phyloP scores from a whole-genome alignment of 2,329 filamentous ascomycete genomes.

The Fonsecaea nubica region DNA sequence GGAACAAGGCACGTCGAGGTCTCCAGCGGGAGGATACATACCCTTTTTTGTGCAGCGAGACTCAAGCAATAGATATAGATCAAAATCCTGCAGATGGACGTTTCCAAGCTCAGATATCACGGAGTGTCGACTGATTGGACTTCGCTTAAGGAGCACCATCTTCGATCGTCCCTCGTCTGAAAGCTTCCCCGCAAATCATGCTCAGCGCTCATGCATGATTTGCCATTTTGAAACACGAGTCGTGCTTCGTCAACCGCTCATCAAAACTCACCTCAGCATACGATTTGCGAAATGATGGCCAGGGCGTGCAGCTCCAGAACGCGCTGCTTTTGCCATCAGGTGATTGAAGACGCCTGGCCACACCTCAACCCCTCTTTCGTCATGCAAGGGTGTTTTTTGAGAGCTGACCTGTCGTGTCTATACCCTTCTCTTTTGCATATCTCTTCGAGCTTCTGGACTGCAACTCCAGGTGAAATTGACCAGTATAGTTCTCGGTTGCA shows the following conservation, averaged over 20 bases:
- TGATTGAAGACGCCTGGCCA: neutral
- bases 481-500: neutral
- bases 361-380: constrained; percentile 17
- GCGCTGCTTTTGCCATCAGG: neutral
- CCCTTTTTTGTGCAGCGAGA: neutral
- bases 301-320: constrained; percentile 6
- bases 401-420: neutral
- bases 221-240: neutral
- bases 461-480: neutral
- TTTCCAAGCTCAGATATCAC: constrained; percentile 8
- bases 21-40: neutral
- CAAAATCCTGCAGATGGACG: neutral
- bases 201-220: constrained; percentile 8
- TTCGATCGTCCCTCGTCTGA: neutral
- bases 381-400: constrained; percentile 1
- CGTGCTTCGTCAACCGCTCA: neutral
- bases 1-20: neutral
- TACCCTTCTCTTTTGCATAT: neutral
- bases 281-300: neutral
- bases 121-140: constrained; percentile 14
- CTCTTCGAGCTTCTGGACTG: neutral
- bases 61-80: neutral
- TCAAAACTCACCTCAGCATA: constrained; percentile 11
- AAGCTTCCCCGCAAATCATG: constrained; percentile 21
- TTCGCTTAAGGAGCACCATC: neutral